Percentiles rank a stretch among this genome's conserved stretches.
These are phyloP conservation scores for Puccinia polysora DNA, from an alignment of 1,284 basidiomycete genomes.

Conservation along the genomic window DNA sequence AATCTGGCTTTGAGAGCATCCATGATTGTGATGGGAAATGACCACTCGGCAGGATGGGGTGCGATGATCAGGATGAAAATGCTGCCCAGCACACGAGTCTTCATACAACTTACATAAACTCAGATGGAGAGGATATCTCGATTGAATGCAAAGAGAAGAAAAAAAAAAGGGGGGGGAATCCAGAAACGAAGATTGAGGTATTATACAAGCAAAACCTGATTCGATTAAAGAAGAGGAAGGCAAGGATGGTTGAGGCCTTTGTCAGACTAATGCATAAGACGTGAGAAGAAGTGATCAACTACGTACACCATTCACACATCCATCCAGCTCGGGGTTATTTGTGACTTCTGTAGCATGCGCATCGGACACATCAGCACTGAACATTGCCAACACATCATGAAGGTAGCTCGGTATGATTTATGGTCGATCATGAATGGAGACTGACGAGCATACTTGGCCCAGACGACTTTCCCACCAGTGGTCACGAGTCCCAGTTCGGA, in stretches of 20 bases:
- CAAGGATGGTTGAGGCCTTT: too few relatives aligned
- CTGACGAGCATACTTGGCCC: slow-evolving; percentile 56
- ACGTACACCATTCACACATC: slow-evolving; percentile 82
- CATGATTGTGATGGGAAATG: too few relatives aligned
- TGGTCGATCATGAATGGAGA: background rate
- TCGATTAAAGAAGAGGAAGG: background rate
- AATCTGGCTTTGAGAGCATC: too few relatives aligned
- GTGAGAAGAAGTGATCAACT: background rate
- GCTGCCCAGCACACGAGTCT: too few relatives aligned
- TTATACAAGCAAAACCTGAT: background rate
- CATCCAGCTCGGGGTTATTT: slow-evolving; percentile 68
- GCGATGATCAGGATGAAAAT: too few relatives aligned
- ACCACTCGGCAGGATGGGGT: too few relatives aligned
- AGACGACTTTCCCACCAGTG: slow-evolving; percentile 84
- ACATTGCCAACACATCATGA: background rate
- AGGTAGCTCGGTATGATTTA: too few relatives aligned
- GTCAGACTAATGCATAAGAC: background rate
- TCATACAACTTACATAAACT: too few relatives aligned
- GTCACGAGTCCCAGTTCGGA: slow-evolving; percentile 97
- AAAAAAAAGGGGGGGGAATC: too few relatives aligned
- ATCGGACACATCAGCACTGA: slow-evolving; percentile 60
- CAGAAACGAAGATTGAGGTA: background rate
- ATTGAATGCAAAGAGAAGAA: too few relatives aligned
- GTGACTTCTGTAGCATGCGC: slow-evolving; percentile 22
- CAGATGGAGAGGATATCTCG: too few relatives aligned